A percentile compares a stretch with the other conserved stretches of the same genome.
These are phyloP conservation scores for Neurospora africana DNA, from an alignment of 495 filamentous ascomycete species.

Conservation along the genomic window DNA sequence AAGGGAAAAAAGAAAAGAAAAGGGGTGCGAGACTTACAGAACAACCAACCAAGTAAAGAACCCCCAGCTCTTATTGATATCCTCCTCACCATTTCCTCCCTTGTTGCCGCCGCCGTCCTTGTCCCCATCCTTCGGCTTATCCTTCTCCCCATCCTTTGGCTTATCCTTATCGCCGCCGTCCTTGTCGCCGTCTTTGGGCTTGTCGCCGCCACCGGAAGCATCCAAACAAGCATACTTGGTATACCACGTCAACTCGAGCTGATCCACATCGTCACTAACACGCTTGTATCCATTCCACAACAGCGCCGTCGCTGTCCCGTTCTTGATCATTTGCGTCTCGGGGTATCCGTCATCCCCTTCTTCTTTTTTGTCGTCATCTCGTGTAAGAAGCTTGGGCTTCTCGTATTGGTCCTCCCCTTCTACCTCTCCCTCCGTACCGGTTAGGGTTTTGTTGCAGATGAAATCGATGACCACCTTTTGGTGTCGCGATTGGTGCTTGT, in stretches of 20 bases:
- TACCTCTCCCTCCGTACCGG: slow-evolving; percentile 56
- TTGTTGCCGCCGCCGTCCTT: not conserved
- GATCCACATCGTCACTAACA: slow-evolving; percentile 33
- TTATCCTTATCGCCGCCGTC: slow-evolving; percentile 39
- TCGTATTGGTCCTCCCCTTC: not conserved
- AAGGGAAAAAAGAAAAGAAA: not conserved
- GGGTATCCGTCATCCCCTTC: slow-evolving; percentile 25
- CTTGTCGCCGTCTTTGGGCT: slow-evolving; percentile 29
- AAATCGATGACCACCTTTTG: slow-evolving; percentile 44
- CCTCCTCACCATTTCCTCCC: slow-evolving; percentile 4
- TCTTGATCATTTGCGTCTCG: slow-evolving; percentile 34
- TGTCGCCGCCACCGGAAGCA: slow-evolving; percentile 28
- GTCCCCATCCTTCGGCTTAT: slow-evolving; percentile 8
- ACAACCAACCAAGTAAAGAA: slow-evolving; percentile 98
- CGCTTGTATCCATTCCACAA: slow-evolving; percentile 61
- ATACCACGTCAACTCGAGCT: slow-evolving; percentile 67
- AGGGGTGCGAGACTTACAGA: slow-evolving; percentile 53
- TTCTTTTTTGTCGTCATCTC: slow-evolving; percentile 2
- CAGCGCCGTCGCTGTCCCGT: slow-evolving; percentile 47
- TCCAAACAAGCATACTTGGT: slow-evolving; percentile 68
- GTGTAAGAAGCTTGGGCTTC: slow-evolving; percentile 1
- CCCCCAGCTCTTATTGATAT: slow-evolving; percentile 55
- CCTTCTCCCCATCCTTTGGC: slow-evolving; percentile 21
- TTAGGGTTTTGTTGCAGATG: slow-evolving; percentile 57
- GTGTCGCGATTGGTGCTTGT: not conserved